These are phyloP conservation scores for Mycena crocata DNA, from an alignment of 768 basidiomycete genomes.

Conservation along the genomic window DNA sequence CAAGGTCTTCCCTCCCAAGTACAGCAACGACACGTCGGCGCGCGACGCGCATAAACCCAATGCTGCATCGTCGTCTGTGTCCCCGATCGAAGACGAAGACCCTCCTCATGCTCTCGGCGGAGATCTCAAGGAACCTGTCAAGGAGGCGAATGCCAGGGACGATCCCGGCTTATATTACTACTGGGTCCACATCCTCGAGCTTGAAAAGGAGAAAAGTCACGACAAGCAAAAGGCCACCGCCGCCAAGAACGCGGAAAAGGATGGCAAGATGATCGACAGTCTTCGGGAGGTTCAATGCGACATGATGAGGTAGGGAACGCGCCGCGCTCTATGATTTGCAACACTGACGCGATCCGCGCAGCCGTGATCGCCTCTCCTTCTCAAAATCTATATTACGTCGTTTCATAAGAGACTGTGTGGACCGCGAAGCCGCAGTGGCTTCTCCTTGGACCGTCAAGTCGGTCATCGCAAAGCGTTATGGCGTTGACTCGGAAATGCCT, in stretches of 20 bases:
- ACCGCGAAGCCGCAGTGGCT: conserved; percentile 90
- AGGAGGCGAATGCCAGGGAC: conserved; percentile 78
- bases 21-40: conserved; percentile 56
- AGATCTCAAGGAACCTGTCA: conserved; percentile 79
- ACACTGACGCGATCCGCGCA: conserved; percentile 44
- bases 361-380: conserved; percentile 95
- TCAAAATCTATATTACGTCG: conserved; percentile 97
- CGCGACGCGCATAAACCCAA: conserved; percentile 62
- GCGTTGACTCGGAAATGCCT: conserved; percentile 87
- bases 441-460: conserved; percentile 97
- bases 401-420: conserved; percentile 95
- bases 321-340: background rate
- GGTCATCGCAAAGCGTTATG: conserved; percentile 84
- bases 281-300: conserved; percentile 86
- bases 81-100: conserved; percentile 61
- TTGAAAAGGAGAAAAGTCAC: conserved; percentile 75
- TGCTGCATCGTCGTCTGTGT: conserved; percentile 45
- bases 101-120: conserved; percentile 78
- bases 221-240: conserved; percentile 62
- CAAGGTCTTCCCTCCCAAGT: conserved; percentile 79
- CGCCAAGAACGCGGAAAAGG: conserved; percentile 64
- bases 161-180: conserved; percentile 89
- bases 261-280: conserved; percentile 77
- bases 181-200: conserved; percentile 86
- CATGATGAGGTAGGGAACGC: conserved; percentile 77